Percentiles rank a stretch among this genome's conserved stretches.
Conservation (phyloP, 2,329 filamentous ascomycete species). For the Xylaria sp. region DNA sequence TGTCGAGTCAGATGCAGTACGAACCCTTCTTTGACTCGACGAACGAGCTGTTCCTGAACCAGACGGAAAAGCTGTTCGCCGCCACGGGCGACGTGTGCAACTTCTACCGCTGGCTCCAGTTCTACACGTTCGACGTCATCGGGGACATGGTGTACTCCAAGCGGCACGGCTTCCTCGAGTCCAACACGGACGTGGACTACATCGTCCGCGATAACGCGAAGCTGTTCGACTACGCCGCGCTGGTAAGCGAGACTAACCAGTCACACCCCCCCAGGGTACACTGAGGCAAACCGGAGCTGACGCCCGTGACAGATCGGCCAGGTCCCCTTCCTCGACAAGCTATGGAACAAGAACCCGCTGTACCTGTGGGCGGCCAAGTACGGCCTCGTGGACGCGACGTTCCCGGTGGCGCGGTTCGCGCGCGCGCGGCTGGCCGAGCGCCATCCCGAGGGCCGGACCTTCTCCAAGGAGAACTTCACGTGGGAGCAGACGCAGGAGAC, state of each 20-base stretch:
- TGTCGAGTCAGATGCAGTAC: constrained; percentile 15
- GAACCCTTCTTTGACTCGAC: constrained; percentile 17
- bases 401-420: constrained; percentile 12
- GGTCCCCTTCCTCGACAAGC: constrained; percentile 13
- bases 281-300: not conserved
- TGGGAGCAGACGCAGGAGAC: constrained; percentile 15
- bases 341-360: constrained; percentile 17
- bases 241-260: not conserved
- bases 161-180: constrained; percentile 18
- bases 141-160: constrained; percentile 14
- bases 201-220: constrained; percentile 17
- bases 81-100: constrained; percentile 7
- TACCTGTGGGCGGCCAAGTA: constrained; percentile 13
- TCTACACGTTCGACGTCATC: constrained; percentile 19
- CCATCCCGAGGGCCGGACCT: constrained; percentile 3
- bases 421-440: constrained; percentile 10
- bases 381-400: constrained; percentile 14
- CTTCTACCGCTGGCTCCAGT: constrained; percentile 18
- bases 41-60: constrained; percentile 10
- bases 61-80: constrained; percentile 10
- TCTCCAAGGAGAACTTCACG: constrained; percentile 16
- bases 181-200: constrained; percentile 8
- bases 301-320: constrained; percentile 8
- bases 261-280: too few species aligned
- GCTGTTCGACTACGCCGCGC: constrained; percentile 12